phyloP scores from a whole-genome alignment of 257 asterid genomes.

The Leonotis leonurus region DNA sequence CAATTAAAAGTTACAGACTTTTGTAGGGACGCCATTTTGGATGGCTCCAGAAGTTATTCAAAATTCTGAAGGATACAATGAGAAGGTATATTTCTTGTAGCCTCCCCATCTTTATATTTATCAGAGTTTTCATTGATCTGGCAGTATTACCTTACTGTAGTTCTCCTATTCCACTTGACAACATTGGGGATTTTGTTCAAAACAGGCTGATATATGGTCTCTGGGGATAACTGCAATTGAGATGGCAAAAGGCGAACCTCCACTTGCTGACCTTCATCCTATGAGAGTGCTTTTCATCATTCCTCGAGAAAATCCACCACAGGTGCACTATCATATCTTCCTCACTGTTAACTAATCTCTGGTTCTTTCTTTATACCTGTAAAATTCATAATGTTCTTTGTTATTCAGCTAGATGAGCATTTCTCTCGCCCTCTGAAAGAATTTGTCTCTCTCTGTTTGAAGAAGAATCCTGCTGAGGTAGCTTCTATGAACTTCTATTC shows the following conservation, averaged over 20 bases:
- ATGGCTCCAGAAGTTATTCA: slow-evolving; percentile 99
- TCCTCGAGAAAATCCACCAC: slow-evolving; percentile 99
- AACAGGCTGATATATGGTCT: slow-evolving; percentile 99
- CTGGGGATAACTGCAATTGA: slow-evolving; percentile 94
- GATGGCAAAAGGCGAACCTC: slow-evolving; percentile 99
- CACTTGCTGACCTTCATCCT: slow-evolving; percentile 98
- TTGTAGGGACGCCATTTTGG: slow-evolving; percentile 99
- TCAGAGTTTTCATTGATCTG: neutral
- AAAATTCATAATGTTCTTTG: slow-evolving; percentile 17
- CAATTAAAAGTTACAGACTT: slow-evolving; percentile 69
- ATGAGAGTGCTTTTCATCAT: slow-evolving; percentile 99
- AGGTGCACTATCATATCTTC: slow-evolving; percentile 41
- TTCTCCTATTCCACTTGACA: slow-evolving; percentile 1
- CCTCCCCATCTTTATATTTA: neutral
- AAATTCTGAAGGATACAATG: slow-evolving; percentile 96
- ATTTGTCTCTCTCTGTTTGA: slow-evolving; percentile 77
- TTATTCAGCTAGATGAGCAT: slow-evolving; percentile 91
- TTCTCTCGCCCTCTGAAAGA: slow-evolving; percentile 96
- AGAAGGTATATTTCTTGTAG: slow-evolving; percentile 54
- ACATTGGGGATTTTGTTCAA: slow-evolving; percentile 20
- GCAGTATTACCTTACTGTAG: neutral
- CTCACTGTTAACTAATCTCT: neutral
- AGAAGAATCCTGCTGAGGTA: slow-evolving; percentile 93
- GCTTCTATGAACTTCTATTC: slow-evolving; percentile 18
- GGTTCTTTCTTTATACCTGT: neutral